A percentile compares a stretch with the other conserved stretches of the same genome.
Conservation (phyloP, 208 protist species). For the Novymonas esmeraldas region DNA sequence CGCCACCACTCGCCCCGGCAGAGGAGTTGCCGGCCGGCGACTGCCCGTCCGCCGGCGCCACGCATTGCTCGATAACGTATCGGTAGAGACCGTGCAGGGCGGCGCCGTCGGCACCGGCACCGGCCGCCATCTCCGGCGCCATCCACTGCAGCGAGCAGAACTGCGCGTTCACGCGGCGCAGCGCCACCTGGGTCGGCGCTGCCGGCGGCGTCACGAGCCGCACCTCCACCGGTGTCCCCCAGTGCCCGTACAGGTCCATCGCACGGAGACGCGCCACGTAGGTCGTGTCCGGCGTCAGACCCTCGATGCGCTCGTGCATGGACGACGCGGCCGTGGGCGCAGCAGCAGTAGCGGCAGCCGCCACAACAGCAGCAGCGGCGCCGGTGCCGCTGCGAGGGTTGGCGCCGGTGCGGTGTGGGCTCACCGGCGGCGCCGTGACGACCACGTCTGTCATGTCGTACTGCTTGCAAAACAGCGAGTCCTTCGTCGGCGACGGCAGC, state of each 20-base stretch:
- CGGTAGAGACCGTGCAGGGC: conserved; percentile 41
- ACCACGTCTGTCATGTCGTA: conserved; percentile 23
- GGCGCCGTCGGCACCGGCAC: neutral
- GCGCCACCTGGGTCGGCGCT: conserved; percentile 58
- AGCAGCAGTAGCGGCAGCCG: neutral
- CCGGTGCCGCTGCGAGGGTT: conserved; percentile 1
- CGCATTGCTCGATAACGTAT: conserved; percentile 80
- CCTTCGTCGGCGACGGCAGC: neutral
- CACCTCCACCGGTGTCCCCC: conserved; percentile 74
- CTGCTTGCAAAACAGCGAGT: conserved; percentile 30
- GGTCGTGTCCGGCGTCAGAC: conserved; percentile 54
- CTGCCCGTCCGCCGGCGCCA: conserved; percentile 6
- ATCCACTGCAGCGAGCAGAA: conserved; percentile 85
- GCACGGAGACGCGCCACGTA: conserved; percentile 77
- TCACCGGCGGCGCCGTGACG: neutral
- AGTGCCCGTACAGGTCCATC: conserved; percentile 75
- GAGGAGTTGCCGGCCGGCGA: neutral
- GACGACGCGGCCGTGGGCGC: neutral
- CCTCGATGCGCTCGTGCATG: conserved; percentile 28
- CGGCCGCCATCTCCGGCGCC: conserved; percentile 19
- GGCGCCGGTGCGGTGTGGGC: neutral
- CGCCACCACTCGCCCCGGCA: conserved; percentile 2
- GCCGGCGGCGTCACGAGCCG: conserved; percentile 71
- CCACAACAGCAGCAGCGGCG: neutral
- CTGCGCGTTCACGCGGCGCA: conserved; percentile 81